These are phyloP conservation scores for Clarireedia monteithiana DNA, from an alignment of 2,329 filamentous ascomycete genomes.

Conservation along the genomic window DNA sequence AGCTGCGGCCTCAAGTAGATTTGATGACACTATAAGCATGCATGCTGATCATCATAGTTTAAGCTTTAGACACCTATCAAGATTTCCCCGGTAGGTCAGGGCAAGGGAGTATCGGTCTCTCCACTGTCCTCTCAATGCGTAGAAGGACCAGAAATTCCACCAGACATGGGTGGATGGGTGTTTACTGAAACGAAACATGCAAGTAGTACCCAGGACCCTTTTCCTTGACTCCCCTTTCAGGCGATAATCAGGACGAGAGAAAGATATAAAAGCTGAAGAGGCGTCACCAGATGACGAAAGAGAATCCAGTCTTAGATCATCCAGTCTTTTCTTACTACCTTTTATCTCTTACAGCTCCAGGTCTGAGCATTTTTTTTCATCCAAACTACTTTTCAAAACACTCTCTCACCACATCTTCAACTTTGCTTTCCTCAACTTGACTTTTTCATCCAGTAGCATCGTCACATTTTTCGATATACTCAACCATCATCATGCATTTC, in stretches of 20 bases:
- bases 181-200: not conserved
- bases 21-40: not conserved
- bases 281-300: not conserved
- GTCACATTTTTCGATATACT: not conserved
- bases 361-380: constrained; percentile 1
- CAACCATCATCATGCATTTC: not conserved
- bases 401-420: not conserved
- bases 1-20: not conserved
- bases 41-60: not conserved
- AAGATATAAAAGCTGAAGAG: not conserved
- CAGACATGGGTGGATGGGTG: not conserved
- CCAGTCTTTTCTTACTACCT: constrained; percentile 1
- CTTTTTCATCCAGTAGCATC: not conserved
- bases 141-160: not conserved
- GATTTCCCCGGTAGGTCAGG: not conserved
- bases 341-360: constrained; percentile 3
- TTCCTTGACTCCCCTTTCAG: not conserved
- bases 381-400: constrained; percentile 1
- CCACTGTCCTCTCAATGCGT: not conserved
- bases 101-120: not conserved
- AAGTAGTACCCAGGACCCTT: not conserved
- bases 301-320: constrained; percentile 5
- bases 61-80: not conserved
- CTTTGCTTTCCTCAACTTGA: not conserved
- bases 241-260: not conserved